Base-by-base conservation (phyloP, 139 green algal species). In the Coccomyxa sp. region DNA sequence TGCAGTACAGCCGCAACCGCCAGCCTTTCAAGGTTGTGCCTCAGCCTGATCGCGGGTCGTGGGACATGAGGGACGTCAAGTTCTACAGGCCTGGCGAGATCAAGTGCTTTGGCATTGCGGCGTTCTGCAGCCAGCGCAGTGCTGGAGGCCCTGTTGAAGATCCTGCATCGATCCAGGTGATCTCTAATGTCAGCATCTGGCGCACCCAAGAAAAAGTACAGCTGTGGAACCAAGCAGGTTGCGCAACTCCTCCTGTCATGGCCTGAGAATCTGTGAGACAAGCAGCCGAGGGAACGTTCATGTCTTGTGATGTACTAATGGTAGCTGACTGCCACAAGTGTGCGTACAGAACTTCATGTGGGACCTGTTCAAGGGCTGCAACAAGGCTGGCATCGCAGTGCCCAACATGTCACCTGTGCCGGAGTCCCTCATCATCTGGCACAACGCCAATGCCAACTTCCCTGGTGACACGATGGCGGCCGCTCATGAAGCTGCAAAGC, bases 51-150 rank as follows among this genome's bases (percentile, higher is more conserved):
- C 58, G 79, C 79, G 87, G 87, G 31, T 58, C 71, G 28, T 88
- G 84, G 90, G 89, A 88, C 82, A 74, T 88, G 75, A 60, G 79
- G 17, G 75, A 85, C 66, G 82, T 86, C 18, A 67, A 71, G 12
- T 89, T 91, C 81, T 80, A 88, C 32, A 82, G 83, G 13, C 77
- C 81, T 32, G 84, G 60, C 57, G 67, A 78, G 38, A 83, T 93
- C 58, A 28, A 13, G 31, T 88, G 82, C 76, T 95, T 87, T 85
- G 90, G 79, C 63, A 77, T 94, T 12, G 85, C 81, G 59, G 88
- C 83, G 81, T 91, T 90, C 79, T 82, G 74, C 59, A 76, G 86
- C 86, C 83, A 63, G 45, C 80, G 80, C 67, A 81, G 84, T 32
- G 38, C 63, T 30, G 82, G 80, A 11, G 71, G 51, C 30, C 59